phyloP scores from a whole-genome alignment of 1,284 basidiomycete species.

The Malassezia pachydermatis region DNA sequence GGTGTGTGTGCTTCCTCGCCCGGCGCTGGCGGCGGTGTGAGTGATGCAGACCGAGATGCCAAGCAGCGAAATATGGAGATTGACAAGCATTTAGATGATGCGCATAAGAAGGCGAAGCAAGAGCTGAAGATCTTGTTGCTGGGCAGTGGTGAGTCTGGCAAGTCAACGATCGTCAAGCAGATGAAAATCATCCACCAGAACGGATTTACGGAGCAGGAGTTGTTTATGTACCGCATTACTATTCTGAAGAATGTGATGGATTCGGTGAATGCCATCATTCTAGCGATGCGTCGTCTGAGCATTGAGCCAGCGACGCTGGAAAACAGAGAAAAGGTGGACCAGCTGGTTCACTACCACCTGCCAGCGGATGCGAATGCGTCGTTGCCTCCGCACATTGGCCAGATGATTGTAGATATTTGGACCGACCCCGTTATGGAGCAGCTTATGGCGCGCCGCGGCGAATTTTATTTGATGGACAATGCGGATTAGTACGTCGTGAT shows the following conservation, averaged over 20 bases:
- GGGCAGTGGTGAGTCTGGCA: conserved; percentile 76
- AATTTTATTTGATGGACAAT: conserved; percentile 95
- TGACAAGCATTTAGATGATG: conserved; percentile 55
- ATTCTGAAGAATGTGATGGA: conserved; percentile 52
- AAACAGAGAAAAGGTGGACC: conserved; percentile 61
- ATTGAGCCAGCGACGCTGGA: conserved; percentile 67
- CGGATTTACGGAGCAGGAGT: conserved; percentile 73
- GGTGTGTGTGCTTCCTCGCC: conserved; percentile 48
- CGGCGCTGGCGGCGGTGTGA: no score
- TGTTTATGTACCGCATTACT: conserved; percentile 65
- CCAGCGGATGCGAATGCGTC: conserved; percentile 43
- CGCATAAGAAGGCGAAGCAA: conserved; percentile 60
- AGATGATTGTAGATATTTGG: conserved; percentile 74
- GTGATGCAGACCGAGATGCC: conserved; percentile 53
- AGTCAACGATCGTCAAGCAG: conserved; percentile 93
- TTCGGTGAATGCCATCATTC: conserved; percentile 75
- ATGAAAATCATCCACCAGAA: conserved; percentile 99
- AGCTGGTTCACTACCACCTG: conserved; percentile 48
- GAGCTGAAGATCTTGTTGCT: conserved; percentile 90
- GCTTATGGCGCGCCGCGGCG: conserved; percentile 73
- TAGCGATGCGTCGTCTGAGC: conserved; percentile 79
- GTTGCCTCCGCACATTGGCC: conserved; percentile 53
- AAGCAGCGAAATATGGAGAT: conserved; percentile 50
- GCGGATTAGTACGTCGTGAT: conserved; percentile 79
- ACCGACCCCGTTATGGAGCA: conserved; percentile 76